Evolutionary conservation across 2,329 filamentous ascomycete species (phyloP).

Genomic region (Colletotrichum lindemuthianum): DNA sequence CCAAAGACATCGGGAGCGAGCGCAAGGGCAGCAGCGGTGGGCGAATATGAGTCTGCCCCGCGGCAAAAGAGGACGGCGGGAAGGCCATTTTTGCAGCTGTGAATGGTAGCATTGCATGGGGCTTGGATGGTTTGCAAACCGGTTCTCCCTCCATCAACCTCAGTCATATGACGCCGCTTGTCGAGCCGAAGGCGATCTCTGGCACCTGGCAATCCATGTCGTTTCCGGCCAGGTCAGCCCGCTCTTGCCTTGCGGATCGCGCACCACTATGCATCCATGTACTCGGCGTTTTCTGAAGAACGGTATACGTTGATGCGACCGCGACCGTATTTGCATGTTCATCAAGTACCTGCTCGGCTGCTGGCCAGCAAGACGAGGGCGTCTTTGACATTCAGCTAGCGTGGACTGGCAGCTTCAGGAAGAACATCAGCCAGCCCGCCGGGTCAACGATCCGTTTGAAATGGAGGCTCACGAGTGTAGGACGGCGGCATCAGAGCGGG

Average conservation of each 20-base stretch:
- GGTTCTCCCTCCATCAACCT: not conserved
- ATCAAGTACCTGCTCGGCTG: no score
- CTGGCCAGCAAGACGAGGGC: no score
- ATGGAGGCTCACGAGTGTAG: slow-evolving; percentile 27
- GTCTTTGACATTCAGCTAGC: slow-evolving; percentile 10
- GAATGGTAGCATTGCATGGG: slow-evolving; percentile 12
- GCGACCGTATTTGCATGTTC: no score
- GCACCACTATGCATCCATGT: not conserved
- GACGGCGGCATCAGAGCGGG: slow-evolving; percentile 31
- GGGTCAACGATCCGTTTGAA: slow-evolving; percentile 15
- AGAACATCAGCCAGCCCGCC: not conserved
- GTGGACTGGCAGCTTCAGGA: slow-evolving; percentile 8
- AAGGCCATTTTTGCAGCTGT: not conserved
- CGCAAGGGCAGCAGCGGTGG: slow-evolving; percentile 7
- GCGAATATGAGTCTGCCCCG: not conserved
- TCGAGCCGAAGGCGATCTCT: slow-evolving; percentile 1
- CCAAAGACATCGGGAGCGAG: slow-evolving; percentile 17
- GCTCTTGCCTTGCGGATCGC: not conserved
- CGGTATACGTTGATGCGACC: no score
- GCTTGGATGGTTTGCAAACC: slow-evolving; percentile 17
- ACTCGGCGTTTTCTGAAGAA: not conserved
- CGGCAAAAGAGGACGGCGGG: not conserved
- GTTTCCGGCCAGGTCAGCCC: not conserved
- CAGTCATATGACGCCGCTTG: not conserved
- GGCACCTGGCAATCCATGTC: not conserved